Conservation (phyloP, 2,329 filamentous ascomycete genomes). For the Thelonectria rubi region DNA sequence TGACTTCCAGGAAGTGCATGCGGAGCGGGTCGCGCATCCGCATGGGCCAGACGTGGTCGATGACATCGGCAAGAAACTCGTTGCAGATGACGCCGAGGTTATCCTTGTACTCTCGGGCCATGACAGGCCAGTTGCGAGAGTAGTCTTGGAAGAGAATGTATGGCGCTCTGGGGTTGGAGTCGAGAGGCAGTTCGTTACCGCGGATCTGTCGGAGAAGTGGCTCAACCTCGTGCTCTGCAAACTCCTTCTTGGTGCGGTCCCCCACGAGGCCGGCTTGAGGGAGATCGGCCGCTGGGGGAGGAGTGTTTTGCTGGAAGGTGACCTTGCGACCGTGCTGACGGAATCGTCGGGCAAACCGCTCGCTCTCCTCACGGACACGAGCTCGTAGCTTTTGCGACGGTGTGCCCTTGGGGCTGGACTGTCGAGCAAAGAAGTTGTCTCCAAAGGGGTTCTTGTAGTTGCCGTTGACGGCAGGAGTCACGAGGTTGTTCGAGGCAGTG, state of each 20-base stretch:
- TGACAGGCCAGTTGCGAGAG: constrained; percentile 61
- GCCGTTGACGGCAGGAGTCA: constrained; percentile 62
- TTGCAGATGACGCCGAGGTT: constrained; percentile 64
- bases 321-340: constrained; percentile 60
- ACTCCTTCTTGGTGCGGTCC: constrained; percentile 56
- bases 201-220: constrained; percentile 59
- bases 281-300: constrained; percentile 37
- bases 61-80: constrained; percentile 61
- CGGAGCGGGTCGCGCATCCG: constrained; percentile 62
- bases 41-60: constrained; percentile 59
- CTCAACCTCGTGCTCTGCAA: constrained; percentile 59
- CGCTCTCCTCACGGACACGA: constrained; percentile 61
- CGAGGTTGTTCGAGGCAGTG: constrained; percentile 61
- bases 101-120: constrained; percentile 63
- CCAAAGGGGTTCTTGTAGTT: constrained; percentile 65
- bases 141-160: constrained; percentile 65
- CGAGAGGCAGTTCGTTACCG: constrained; percentile 62
- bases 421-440: constrained; percentile 60
- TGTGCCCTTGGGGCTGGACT: constrained; percentile 59
- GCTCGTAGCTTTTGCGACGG: constrained; percentile 62
- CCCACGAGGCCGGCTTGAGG: constrained; percentile 45
- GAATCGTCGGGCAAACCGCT: constrained; percentile 58
- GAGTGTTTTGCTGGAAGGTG: constrained; percentile 49
- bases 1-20: constrained; percentile 58
- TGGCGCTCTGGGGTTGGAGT: constrained; percentile 61